These are phyloP conservation scores for Ilex asprella DNA, from an alignment of 257 asterid genomes.

Conservation along the genomic window DNA sequence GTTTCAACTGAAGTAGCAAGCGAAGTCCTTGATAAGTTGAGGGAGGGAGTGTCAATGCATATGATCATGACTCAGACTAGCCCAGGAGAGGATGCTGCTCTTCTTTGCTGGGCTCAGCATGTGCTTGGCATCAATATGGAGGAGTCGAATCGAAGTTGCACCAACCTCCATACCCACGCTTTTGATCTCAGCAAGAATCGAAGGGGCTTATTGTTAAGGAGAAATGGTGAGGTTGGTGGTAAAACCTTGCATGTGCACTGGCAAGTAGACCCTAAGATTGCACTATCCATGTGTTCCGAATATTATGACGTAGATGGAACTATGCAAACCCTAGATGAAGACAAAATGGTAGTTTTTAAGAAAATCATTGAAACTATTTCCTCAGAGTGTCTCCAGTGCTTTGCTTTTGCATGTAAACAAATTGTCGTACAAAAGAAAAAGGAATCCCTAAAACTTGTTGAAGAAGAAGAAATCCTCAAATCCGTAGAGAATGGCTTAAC, in stretches of 20 bases:
- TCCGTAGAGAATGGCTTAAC: conserved; percentile 11
- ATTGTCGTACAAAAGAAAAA: neutral
- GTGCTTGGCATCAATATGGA: conserved; percentile 11
- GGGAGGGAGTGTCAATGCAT: conserved; percentile 15
- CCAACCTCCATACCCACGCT: neutral
- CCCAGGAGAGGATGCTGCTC: conserved; percentile 16
- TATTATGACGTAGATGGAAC: conserved; percentile 27
- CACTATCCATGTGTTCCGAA: conserved; percentile 27
- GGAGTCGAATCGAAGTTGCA: conserved; percentile 7
- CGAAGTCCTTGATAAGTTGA: conserved; percentile 6
- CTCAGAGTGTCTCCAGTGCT: conserved; percentile 6
- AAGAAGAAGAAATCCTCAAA: neutral
- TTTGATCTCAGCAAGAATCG: neutral
- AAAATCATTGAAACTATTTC: conserved; percentile 3
- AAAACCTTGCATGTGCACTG: conserved; percentile 11
- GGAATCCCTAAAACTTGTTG: neutral
- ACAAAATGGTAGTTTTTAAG: conserved; percentile 7
- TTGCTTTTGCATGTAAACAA: conserved; percentile 31
- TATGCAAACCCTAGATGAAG: conserved; percentile 24
- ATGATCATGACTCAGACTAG: neutral
- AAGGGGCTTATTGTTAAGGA: conserved; percentile 1
- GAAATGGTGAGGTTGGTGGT: neutral
- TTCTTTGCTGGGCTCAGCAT: conserved; percentile 28
- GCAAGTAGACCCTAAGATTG: conserved; percentile 25
- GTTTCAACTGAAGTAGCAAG: neutral